Base-by-base conservation (phyloP, 805 yeast species). In the Metschnikowia noctiluminum region DNA sequence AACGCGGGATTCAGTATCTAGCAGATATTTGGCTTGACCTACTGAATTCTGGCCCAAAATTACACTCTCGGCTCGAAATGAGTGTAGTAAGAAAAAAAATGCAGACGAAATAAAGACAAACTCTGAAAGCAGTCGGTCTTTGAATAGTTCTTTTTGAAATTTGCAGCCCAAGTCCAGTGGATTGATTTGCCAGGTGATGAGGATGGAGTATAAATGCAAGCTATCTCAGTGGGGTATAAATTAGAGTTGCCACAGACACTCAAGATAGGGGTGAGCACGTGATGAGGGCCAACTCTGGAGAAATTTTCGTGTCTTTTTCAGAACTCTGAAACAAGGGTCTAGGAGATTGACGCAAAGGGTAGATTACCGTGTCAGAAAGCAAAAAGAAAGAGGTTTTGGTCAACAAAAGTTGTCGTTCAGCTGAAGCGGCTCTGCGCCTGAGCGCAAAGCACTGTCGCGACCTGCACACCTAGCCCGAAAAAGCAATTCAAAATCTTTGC, bases 401-500 rank as follows among this genome's bases (percentile, higher is more conserved):
- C 32, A 30, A 30, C 32, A 30, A 30, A 30, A 30, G 32, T 30
- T 3, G 21, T 15, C 11, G 28, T 37, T 14, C 40, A 28, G 16
- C 32, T 14, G 35, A 35, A 16, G 35, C 16, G 12, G 37, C 30
- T 38, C 37, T 30, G 36, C 41, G 40, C 46, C 16, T 35, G 10
- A 36, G 41, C 46, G 39, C 37, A 34, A 43, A 38, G 36, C 28
- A 21, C 28, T 36, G 48, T 38, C 37, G 43, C 43, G 48, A 30
- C 48, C 40, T 45, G 48, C 48, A 45, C 39, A 39, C 40, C 21
- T 11, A 12, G 13, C 30, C 21, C 16, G 35, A 36, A 45, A 45
- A 38, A 39, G 43, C 21, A 38, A 44, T 38, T 38, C 35, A 10
- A 31, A 16, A 12, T 30, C 32, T 12, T 28, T 10, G 16, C 15